Evolutionary conservation across 345 rosid genomes (phyloP).

Genomic region (Odontarrhena argentea): DNA sequence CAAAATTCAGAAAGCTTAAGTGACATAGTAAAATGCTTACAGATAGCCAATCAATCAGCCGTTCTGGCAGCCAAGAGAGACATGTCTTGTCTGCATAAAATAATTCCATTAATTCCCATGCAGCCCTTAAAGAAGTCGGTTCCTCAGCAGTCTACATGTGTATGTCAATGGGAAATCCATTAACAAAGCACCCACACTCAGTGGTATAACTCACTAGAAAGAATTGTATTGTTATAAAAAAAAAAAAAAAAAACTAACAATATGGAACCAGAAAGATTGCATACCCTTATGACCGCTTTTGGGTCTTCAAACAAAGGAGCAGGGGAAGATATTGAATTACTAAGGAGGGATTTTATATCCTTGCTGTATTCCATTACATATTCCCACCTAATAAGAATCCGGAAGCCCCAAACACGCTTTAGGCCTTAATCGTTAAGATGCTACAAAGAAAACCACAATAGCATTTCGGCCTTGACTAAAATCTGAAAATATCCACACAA

Average conservation of each 20-base stretch:
- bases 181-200: conserved; percentile 17
- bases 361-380: conserved; percentile 85
- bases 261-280: too few species aligned
- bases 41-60: conserved; percentile 88
- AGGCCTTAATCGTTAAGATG: not conserved
- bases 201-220: conserved; percentile 19
- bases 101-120: conserved; percentile 95
- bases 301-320: conserved; percentile 63
- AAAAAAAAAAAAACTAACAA: too few species aligned
- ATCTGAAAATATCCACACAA: not conserved
- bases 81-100: conserved; percentile 76
- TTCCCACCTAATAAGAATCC: conserved; percentile 66
- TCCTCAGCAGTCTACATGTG: conserved; percentile 55
- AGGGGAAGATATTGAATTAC: conserved; percentile 44
- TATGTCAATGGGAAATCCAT: not conserved
- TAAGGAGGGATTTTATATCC: conserved; percentile 71
- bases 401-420: not conserved
- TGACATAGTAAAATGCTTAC: conserved; percentile 54
- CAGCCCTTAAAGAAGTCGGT: conserved; percentile 80
- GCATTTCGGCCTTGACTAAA: not conserved
- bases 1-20: conserved; percentile 13
- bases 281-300: conserved; percentile 59
- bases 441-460: not conserved
- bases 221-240: not conserved
- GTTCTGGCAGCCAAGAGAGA: conserved; percentile 83